Percentiles rank a stretch among this genome's conserved stretches.
Evolutionary conservation across 768 basidiomycete species (phyloP).

Genomic region (Lactarius hatsudake): DNA sequence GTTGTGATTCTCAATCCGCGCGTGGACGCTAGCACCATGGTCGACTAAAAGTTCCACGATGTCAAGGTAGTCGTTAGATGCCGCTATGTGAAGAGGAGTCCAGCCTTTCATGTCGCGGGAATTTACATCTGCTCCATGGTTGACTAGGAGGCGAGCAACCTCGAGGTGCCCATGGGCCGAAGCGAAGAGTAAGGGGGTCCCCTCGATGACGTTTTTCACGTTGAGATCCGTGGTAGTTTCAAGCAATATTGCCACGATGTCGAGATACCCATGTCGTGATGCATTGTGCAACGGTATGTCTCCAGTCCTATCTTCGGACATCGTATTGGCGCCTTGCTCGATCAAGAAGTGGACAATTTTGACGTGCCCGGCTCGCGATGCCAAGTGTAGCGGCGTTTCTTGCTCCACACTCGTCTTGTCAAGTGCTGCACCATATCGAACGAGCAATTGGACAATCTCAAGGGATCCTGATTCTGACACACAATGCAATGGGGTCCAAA

Average conservation of each 20-base stretch:
- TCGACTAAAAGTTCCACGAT: not conserved
- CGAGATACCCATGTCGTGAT: not conserved
- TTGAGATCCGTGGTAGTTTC: too few relatives aligned
- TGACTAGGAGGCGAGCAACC: not conserved
- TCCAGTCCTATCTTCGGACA: not conserved
- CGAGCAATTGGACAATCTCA: too few relatives aligned
- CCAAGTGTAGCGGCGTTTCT: not conserved
- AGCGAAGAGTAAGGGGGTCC: not conserved
- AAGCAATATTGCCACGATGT: not conserved
- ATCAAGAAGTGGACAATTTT: not conserved
- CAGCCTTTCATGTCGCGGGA: too few relatives aligned
- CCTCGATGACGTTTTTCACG: too few relatives aligned
- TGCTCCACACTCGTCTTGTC: not conserved
- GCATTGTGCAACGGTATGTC: not conserved
- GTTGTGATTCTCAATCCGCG: too few relatives aligned
- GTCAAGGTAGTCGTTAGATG: slow-evolving; percentile 1
- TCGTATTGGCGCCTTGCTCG: not conserved
- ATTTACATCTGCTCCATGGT: not conserved
- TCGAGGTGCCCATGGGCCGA: not conserved
- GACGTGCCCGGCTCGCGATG: not conserved
- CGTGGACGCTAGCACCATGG: not conserved
- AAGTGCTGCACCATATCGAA: not conserved
- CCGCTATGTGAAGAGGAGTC: not conserved
- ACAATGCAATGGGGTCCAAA: too few relatives aligned
- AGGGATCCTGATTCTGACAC: too few relatives aligned